Conservation (phyloP, 495 filamentous ascomycete species). For the Penicillium cataractarum region DNA sequence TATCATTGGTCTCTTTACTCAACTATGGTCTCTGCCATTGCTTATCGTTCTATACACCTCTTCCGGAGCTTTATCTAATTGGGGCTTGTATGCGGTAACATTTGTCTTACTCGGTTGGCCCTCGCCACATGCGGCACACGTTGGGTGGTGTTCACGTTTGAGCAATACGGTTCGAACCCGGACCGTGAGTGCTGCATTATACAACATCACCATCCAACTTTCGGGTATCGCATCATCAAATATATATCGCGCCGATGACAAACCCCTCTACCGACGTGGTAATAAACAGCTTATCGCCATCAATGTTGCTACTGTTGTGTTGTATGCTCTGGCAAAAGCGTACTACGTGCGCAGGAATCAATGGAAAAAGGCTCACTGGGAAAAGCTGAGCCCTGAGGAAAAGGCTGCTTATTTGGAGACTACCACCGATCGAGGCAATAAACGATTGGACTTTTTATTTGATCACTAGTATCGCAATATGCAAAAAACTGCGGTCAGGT, state of each 20-base stretch:
- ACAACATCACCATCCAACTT: conserved; percentile 55
- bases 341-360: conserved; percentile 46
- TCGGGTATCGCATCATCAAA: conserved; percentile 55
- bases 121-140: conserved; percentile 32
- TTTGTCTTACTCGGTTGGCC: conserved; percentile 61
- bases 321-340: conserved; percentile 39
- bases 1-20: conserved; percentile 37
- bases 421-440: conserved; percentile 43
- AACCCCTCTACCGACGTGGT: conserved; percentile 55
- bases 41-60: conserved; percentile 50
- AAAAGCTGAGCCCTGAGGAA: conserved; percentile 24
- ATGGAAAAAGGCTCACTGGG: conserved; percentile 25
- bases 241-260: conserved; percentile 61
- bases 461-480: conserved; percentile 9
- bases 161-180: conserved; percentile 57
- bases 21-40: conserved; percentile 33
- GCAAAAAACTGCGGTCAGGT: background rate
- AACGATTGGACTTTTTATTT: conserved; percentile 42
- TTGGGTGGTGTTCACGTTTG: conserved; percentile 48
- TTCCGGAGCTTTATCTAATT: conserved; percentile 44
- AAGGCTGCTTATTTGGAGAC: conserved; percentile 34
- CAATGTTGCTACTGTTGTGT: conserved; percentile 42
- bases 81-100: conserved; percentile 59
- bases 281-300: conserved; percentile 54
- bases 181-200: conserved; percentile 57